Base-by-base conservation (phyloP, 2,329 filamentous ascomycete species). In the Beauveria pseudobassiana region DNA sequence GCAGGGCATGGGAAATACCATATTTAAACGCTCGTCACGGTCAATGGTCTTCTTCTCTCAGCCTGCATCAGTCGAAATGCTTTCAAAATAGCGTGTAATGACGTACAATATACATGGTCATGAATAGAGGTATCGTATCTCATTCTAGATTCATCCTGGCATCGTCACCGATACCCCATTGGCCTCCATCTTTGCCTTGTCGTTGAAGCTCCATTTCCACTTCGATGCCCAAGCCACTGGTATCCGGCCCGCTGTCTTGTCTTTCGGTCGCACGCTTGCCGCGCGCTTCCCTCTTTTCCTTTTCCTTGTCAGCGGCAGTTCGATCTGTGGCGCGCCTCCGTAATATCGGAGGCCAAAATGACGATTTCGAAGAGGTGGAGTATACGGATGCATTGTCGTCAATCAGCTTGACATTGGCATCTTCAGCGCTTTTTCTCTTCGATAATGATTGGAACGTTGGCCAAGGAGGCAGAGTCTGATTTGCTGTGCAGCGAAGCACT, bases 141-240 rank as follows among this genome's bases (percentile, higher is more conserved):
- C 59, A 93, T 73, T 93, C 91, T 66, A 96, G 76, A 38, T 86
- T 88, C 89, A 96, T 95, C 69, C 88, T 82, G 26, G 89, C 86
- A 70, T 96, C 91, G 71, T 96, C 92, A 1, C 90, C 89, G 55
- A 96, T 82, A 0, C 90, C 90, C 87, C 91, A 92, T 68, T 85
- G 83, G 3, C 74, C 82, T 66, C 77, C 86, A 66, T 82, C 85
- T 69, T 75, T 77, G 65, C 79, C 74, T 65, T 80, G 71, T 66
- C 80, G 78, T 73, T 85, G 77, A 68, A 84, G 74, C 72, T 82
- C 77, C 53, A 84, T 70, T 61, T 82, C 78, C 5, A 82, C 71
- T 60, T 77, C 75, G 28, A 78, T 68, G 28, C 76, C 75, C 52
- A 82, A 68, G 42, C 72, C 67, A 42, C 73, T 73, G 22, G 74